Conservation (phyloP, 2,329 filamentous ascomycete genomes). For the Chaetomium sp. region DNA sequence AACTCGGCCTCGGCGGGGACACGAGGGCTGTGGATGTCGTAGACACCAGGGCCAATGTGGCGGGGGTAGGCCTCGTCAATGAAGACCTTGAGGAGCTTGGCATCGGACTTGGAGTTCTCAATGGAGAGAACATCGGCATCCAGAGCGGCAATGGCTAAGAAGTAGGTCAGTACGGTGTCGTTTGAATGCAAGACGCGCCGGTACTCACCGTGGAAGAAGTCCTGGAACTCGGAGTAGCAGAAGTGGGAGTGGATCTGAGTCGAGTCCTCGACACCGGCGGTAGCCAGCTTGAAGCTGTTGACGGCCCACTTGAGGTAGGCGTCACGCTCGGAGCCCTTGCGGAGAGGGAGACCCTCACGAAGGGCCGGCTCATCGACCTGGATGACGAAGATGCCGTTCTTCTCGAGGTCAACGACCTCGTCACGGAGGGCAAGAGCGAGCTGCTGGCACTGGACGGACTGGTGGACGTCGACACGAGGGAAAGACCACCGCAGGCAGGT, state of each 20-base stretch:
- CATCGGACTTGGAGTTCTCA: conserved; percentile 99
- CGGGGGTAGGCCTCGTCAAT: conserved; percentile 96
- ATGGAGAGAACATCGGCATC: conserved; percentile 98
- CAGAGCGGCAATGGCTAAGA: conserved; percentile 78
- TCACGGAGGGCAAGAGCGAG: conserved; percentile 97
- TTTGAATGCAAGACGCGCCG: neutral
- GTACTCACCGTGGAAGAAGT: conserved; percentile 86
- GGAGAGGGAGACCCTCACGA: conserved; percentile 98
- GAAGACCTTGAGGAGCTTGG: conserved; percentile 98
- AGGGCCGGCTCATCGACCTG: conserved; percentile 99
- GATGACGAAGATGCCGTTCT: conserved; percentile 95
- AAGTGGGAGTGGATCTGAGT: conserved; percentile 99
- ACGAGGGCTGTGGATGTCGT: conserved; percentile 99
- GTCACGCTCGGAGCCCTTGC: conserved; percentile 89
- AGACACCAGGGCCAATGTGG: conserved; percentile 98
- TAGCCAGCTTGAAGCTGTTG: conserved; percentile 95
- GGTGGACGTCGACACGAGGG: conserved; percentile 99
- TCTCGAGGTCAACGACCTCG: conserved; percentile 97
- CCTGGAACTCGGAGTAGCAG: conserved; percentile 99
- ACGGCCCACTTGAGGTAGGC: conserved; percentile 98
- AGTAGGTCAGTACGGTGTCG: neutral
- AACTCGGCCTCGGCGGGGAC: conserved; percentile 97
- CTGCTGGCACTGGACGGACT: conserved; percentile 98
- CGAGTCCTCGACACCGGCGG: conserved; percentile 87
- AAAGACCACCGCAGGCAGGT: conserved; percentile 99